phyloP scores from a whole-genome alignment of 2,329 filamentous ascomycete genomes.

The Aspergillus fumigatiaffinis region DNA sequence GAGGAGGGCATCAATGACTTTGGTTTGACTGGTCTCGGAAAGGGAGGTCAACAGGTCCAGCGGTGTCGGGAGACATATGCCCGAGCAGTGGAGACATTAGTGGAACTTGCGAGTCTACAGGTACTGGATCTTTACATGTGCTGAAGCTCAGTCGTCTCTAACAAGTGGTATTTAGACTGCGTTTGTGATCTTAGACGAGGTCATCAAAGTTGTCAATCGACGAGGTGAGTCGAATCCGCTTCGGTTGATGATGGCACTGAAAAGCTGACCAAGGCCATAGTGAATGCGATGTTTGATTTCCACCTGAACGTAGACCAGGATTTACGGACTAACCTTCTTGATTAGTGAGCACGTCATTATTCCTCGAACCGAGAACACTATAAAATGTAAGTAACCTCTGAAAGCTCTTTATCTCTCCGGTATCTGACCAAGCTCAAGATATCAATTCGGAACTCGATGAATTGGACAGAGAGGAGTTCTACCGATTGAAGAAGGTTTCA shows the following conservation, averaged over 20 bases:
- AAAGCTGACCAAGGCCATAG: constrained; percentile 44
- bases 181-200: constrained; percentile 96
- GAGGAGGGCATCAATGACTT: constrained; percentile 93
- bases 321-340: constrained; percentile 13
- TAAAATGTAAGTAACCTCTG: constrained; percentile 67
- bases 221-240: constrained; percentile 59
- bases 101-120: constrained; percentile 90
- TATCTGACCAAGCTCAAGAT: constrained; percentile 48
- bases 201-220: constrained; percentile 98
- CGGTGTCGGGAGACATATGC: constrained; percentile 93
- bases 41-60: constrained; percentile 96
- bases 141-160: neutral
- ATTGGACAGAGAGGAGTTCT: constrained; percentile 96
- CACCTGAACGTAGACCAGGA: neutral
- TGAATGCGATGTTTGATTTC: constrained; percentile 81
- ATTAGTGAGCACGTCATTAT: constrained; percentile 69
- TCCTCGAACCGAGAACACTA: constrained; percentile 97
- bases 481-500: constrained; percentile 91
- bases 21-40: constrained; percentile 88
- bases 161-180: constrained; percentile 59
- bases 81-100: constrained; percentile 88
- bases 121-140: constrained; percentile 33
- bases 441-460: constrained; percentile 99
- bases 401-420: neutral
- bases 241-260: neutral